Evolutionary conservation across 106 monocot genomes (phyloP), one percentile per base, ranked within the genome.

Genomic region (Hemerocallis citrina): DNA sequence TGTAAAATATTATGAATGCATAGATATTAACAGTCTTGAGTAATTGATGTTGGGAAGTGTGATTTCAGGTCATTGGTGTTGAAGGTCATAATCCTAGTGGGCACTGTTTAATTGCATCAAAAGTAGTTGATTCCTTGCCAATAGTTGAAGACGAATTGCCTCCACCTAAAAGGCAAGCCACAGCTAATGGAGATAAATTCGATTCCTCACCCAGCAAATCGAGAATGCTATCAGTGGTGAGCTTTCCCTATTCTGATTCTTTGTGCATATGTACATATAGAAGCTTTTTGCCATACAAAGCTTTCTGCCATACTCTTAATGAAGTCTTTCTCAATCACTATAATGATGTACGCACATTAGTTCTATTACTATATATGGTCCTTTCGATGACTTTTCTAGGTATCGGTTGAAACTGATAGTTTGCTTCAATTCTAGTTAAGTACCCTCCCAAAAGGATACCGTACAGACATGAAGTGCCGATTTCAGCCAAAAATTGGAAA

Each of bases 61-160:
- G 30, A 24, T 59, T 71, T 68, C 74, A 98, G 98, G 88, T 92
- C 35, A 72, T 98, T 72, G 92, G 98, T 34, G 42, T 98, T 60
- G 77, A 98, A 55, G 98, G 98, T 7, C 62, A 80, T 62, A 98
- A 98, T 85, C 98, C 92, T n/a, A 98, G 98, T 79, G 98, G 98
- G 40, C 98, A 98, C 33, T 84, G 80, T 80, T 80, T 98, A 12
- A 70, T 92, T 72, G 85, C 81, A 69, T 82, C 98, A 73, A 81
- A 85, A 44, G 69, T 98, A 49, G 23, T 82, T 58, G 88, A 98
- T 73, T 77, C 62, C 63, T 51, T 88, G 71, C 88, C 88, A 31
- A 49, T 41, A 32, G 15, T 49, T 48, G 70, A 74, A 55, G 39
- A 27, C 36, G 55, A 34, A 28, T 20, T 68, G 21, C 98, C 98